Percentiles rank a stretch among this genome's conserved stretches.
Evolutionary conservation across 2,329 filamentous ascomycete species (phyloP).

Genomic region (Aspergillus udagawae): DNA sequence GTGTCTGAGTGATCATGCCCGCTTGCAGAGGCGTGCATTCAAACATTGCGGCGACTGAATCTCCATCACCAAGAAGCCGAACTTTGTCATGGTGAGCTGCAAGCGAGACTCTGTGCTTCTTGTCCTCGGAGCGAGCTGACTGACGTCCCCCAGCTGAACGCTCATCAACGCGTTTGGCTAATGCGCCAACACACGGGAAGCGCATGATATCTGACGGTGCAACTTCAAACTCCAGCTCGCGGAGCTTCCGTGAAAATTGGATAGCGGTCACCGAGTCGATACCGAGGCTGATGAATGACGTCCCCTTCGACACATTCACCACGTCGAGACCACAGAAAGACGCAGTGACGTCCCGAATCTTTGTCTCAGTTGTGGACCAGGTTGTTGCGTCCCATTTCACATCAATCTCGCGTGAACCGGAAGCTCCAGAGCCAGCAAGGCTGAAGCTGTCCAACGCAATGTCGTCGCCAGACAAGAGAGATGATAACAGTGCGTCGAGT

Average conservation of each 20-base stretch:
- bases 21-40: constrained; percentile 74
- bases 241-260: constrained; percentile 28
- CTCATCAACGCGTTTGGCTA: constrained; percentile 19
- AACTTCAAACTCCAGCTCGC: constrained; percentile 22
- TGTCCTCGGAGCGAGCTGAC: neutral
- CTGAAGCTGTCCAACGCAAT: constrained; percentile 22
- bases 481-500: constrained; percentile 28
- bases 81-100: constrained; percentile 12
- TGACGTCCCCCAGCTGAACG: neutral
- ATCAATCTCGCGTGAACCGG: neutral
- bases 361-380: constrained; percentile 21
- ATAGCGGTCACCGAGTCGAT: constrained; percentile 33
- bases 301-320: constrained; percentile 22
- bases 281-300: constrained; percentile 31
- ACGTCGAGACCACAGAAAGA: constrained; percentile 21
- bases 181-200: constrained; percentile 26
- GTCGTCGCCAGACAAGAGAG: constrained; percentile 21
- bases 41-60: constrained; percentile 24
- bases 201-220: constrained; percentile 35
- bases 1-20: constrained; percentile 70
- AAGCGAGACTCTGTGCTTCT: neutral
- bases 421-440: constrained; percentile 7
- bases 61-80: constrained; percentile 12
- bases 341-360: constrained; percentile 20
- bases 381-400: constrained; percentile 15